Base-by-base conservation (phyloP, 768 basidiomycete species). In the Arthromyces matolae region DNA sequence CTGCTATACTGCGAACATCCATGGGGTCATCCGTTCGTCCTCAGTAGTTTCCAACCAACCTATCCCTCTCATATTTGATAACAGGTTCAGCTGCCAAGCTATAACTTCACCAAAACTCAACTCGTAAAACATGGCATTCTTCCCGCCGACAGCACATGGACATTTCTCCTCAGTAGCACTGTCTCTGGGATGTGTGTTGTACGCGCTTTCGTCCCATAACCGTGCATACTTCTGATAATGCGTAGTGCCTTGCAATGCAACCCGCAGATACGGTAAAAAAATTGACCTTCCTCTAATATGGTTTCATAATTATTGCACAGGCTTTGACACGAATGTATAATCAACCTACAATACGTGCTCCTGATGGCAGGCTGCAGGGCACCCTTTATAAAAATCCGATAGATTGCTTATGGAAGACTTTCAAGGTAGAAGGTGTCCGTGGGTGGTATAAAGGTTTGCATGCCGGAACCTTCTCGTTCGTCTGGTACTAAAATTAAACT, bases 391-490 rank as follows among this genome's bases (percentile, higher is more conserved):
- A 78, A 64, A 93, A 88, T 60, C 94, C 94, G 3, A 84, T 97
- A 58, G 93, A 97, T 58, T 97, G 95, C 69, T 71, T 99, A 41
- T 95, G 89, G 90, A 97, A 96, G 74, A 99, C 96, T 0, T 78
- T 90, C 55, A 84, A 84, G 62, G 72, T 85, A 0, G 96, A 99
- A 69, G 96, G 96, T 25, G 68, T 93, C 8, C 72, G 80, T 19
- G 96, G 92, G n/a, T 90, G 87, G 88, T 99, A 99, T 72, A 97
- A 97, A 73, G 94, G 92, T 80, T 54, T 12, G 57, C 14, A 23
- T 28, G 2, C 22, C 18, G 7, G 25, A 31, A n/a, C 13, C 40
- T 27, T 23, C 3, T 23, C 18, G 22, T 4, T 41, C 58, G 53
- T 29, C 10, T 18, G 13, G 48, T 28, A 16, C 38, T 45, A 8